Evolutionary conservation across 1,284 basidiomycete species (phyloP).

Genomic region (Boletellus sp.): DNA sequence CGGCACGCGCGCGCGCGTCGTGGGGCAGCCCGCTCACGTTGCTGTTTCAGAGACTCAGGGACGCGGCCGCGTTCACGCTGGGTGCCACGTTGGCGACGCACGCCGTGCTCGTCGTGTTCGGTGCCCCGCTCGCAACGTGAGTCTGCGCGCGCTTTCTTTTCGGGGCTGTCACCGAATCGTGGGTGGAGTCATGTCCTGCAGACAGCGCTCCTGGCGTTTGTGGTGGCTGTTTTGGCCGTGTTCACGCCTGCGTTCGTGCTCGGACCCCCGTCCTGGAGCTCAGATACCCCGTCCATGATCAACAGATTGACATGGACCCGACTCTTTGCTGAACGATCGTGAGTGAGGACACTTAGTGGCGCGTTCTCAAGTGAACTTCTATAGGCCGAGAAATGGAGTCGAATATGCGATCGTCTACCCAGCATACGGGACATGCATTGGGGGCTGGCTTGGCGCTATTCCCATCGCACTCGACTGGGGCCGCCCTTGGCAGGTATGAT

Average conservation of each 20-base stretch:
- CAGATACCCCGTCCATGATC: conserved; percentile 41
- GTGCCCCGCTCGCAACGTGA: conserved; percentile 67
- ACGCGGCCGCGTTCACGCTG: conserved; percentile 55
- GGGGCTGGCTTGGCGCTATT: conserved; percentile 76
- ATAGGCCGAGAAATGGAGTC: conserved; percentile 59
- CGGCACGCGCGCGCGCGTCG: conserved; percentile 39
- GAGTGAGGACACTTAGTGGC: conserved; percentile 35
- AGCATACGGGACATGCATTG: conserved; percentile 64
- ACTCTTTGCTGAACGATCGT: conserved; percentile 79
- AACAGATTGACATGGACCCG: conserved; percentile 64
- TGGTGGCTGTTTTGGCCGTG: conserved; percentile 64
- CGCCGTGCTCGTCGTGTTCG: conserved; percentile 60
- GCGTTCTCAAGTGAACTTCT: conserved; percentile 3
- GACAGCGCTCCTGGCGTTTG: conserved; percentile 66
- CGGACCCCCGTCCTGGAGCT: conserved; percentile 54
- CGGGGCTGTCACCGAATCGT: conserved; percentile 11
- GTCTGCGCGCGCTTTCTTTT: conserved; percentile 19
- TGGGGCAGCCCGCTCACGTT: conserved; percentile 4
- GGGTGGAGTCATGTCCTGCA: conserved; percentile 45
- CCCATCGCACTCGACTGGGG: conserved; percentile 94
- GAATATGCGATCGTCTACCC: conserved; percentile 84
- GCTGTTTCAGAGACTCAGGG: conserved; percentile 32
- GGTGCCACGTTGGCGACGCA: conserved; percentile 48
- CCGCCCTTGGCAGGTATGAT: conserved; percentile 86
- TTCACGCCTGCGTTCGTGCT: conserved; percentile 70